A percentile compares a stretch with the other conserved stretches of the same genome.
Evolutionary conservation across 1,284 basidiomycete species (phyloP).

Genomic region (Ceratobasidium sp.): DNA sequence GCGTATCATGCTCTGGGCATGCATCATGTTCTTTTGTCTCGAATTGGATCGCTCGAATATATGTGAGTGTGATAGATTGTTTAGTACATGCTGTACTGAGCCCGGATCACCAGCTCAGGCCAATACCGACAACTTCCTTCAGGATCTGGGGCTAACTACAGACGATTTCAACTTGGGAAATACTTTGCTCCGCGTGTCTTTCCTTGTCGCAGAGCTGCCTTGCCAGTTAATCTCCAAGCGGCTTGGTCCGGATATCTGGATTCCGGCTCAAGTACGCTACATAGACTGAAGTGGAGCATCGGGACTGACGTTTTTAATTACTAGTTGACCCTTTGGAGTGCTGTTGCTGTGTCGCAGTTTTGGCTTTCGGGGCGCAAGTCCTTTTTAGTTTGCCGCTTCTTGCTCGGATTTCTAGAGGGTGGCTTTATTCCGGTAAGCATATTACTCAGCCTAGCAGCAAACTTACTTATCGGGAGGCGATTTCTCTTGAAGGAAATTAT

Average conservation of each 20-base stretch:
- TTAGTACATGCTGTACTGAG: background rate
- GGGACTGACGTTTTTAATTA: background rate
- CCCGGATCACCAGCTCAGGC: conserved; percentile 65
- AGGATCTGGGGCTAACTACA: conserved; percentile 68
- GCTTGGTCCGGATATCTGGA: conserved; percentile 77
- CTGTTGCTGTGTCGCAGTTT: conserved; percentile 70
- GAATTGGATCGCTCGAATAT: conserved; percentile 60
- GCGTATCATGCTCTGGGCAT: conserved; percentile 72
- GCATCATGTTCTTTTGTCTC: conserved; percentile 68
- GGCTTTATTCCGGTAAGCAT: conserved; percentile 57
- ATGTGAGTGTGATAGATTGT: conserved; percentile 5
- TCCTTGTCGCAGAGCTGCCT: conserved; percentile 71
- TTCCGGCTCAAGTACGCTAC: conserved; percentile 59
- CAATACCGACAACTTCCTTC: conserved; percentile 73
- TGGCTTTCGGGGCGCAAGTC: conserved; percentile 64
- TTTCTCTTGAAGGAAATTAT: conserved; percentile 65
- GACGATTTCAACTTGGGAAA: conserved; percentile 76
- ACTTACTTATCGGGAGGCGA: conserved; percentile 58
- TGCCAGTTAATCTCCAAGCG: conserved; percentile 77
- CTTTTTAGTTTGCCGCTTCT: conserved; percentile 46
- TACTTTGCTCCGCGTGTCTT: conserved; percentile 65
- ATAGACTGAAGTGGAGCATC: background rate
- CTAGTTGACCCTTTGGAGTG: conserved; percentile 54
- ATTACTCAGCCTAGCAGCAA: conserved; percentile 51
- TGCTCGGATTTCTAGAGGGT: conserved; percentile 65